Evolutionary conservation across 1,284 basidiomycete genomes (phyloP), one percentile per base, ranked within the genome.

Genomic region (Pascua guehoae): DNA sequence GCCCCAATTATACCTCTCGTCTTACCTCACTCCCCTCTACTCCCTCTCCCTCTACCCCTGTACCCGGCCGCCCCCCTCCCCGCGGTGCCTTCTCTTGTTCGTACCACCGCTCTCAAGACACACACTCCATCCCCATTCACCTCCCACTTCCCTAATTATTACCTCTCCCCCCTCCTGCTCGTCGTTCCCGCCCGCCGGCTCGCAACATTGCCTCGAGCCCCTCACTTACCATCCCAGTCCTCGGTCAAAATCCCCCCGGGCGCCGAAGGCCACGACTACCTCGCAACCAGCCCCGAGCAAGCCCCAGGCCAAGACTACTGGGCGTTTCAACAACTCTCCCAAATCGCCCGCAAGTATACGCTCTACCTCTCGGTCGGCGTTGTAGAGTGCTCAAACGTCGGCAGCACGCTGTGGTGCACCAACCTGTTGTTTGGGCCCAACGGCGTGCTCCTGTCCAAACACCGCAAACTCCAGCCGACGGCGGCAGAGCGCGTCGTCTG

Each of bases 391-490:
- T 83, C 83, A 17, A 79, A 80, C 15, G 67, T 72, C n/a, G 66
- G 66, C 2, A 84, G 85, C 0, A 88, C 87, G 0, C 75, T 88
- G 41, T 89, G 86, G 68, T 88, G 87, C 74, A 85, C 86, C 0
- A 83, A 76, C 32, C 78, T 88, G 37, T 86, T 87, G 63, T 81
- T 88, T 37, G 81, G 83, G 53, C 85, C 85, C 0, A 61, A 66
- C 12, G 74, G 81, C n/a, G 83, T 83, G 9, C 79, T 84, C 41
- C 71, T 88, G 12, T 82, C 79, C 12, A 86, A 85, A 63, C 87
- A 88, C 68, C 78, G 87, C n/a, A 89, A 89, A 72, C 70, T 89
- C 32, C 80, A 86, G 70, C 87, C 87, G 1, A 89, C 88, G 4
- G 88, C 81, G 0, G 74, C 80, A 40, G 88, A 89, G 69, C 78